Base-by-base conservation (phyloP, 2,329 filamentous ascomycete species). In the Magnaporthiopsis incrustans region DNA sequence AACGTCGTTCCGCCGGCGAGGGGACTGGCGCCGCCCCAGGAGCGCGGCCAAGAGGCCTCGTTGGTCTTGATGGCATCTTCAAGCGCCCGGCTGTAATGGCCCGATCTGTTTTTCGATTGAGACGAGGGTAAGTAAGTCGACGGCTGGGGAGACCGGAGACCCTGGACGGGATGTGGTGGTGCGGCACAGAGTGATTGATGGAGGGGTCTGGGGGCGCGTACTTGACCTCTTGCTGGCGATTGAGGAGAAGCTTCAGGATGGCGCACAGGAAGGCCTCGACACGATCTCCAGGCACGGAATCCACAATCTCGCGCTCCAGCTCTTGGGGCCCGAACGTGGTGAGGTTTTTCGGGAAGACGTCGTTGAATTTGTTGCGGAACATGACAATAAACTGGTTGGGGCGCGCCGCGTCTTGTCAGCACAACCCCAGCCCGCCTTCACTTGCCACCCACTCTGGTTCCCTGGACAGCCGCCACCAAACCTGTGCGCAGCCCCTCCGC, bases 141-240 rank as follows among this genome's bases (percentile, higher is more conserved):
- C 44, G 44, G 64, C 38, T 50, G 18, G 62, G 57, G 59, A 63
- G 57, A 61, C 50, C 33, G 50, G 33, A 61, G 53, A 14, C 12
- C 8, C 4, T 32, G 10, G 67, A 67, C 68, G 35, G 27, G 50
- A 18, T 32, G 25, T 12, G 38, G 38, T 53, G 25, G 12, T 30
- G 25, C 11, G 7, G 60, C 10, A n/a, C 26, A 14, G 35, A 22
- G 50, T 26, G 44, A n/a, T 53, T 26, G 44, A n/a, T 53, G 7
- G 44, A 53, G 44, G 44, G 38, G 38, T 50, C 38, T 8, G 38
- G 38, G 44, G 44, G 44, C 44, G 67, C 92, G 77, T 85, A 98
- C 95, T 99, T 97, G 74, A 98, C 91, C 78, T 97, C 93, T 75
- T 99, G 97, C 82, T 99, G 98, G 76, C 95, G 89, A 77, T 99